Conservation (phyloP, 148 eudicot species). For the Salicornia ramosissima region DNA sequence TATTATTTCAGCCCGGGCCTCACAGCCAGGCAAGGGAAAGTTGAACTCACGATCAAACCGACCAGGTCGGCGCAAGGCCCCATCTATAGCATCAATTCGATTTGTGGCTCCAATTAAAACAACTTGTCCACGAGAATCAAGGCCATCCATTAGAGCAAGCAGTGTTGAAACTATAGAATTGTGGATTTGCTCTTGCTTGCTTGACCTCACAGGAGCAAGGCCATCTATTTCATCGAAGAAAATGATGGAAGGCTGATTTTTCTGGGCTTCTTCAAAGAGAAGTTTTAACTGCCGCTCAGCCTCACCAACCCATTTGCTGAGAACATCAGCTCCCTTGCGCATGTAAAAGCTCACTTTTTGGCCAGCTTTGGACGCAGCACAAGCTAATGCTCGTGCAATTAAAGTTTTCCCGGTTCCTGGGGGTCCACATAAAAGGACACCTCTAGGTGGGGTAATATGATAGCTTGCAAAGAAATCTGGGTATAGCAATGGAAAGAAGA, state of each 20-base stretch:
- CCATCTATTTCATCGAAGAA: slow-evolving; percentile 99
- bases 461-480: slow-evolving; percentile 97
- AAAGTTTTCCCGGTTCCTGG: slow-evolving; percentile 98
- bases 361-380: slow-evolving; percentile 99
- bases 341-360: slow-evolving; percentile 99
- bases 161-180: slow-evolving; percentile 97
- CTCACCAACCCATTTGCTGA: slow-evolving; percentile 99
- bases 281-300: slow-evolving; percentile 93
- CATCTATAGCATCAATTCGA: slow-evolving; percentile 97
- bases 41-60: slow-evolving; percentile 96
- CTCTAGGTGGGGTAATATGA: slow-evolving; percentile 96
- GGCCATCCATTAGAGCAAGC: slow-evolving; percentile 99
- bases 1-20: slow-evolving; percentile 93
- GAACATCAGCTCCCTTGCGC: slow-evolving; percentile 99
- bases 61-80: slow-evolving; percentile 99
- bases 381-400: slow-evolving; percentile 92
- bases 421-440: slow-evolving; percentile 95
- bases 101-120: slow-evolving; percentile 98
- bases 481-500: slow-evolving; percentile 89
- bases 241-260: slow-evolving; percentile 94
- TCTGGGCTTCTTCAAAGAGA: slow-evolving; percentile 97
- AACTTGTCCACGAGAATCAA: slow-evolving; percentile 98
- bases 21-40: slow-evolving; percentile 94
- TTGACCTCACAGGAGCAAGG: slow-evolving; percentile 97
- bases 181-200: slow-evolving; percentile 99